These are phyloP conservation scores for Apiospora malaysiana DNA, from an alignment of 2,329 filamentous ascomycete genomes.

Conservation along the genomic window DNA sequence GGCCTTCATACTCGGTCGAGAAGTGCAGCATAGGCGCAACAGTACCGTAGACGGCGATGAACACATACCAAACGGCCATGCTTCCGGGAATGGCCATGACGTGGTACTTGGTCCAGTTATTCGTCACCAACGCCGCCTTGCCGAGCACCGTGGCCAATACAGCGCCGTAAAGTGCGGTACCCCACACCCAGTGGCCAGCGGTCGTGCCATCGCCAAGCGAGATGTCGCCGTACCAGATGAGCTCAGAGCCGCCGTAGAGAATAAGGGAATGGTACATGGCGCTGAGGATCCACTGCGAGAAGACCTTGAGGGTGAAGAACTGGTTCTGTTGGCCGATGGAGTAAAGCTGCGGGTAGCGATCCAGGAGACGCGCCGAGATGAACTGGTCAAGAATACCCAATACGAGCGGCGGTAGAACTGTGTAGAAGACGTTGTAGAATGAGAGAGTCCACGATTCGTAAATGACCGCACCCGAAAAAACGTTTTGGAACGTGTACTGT, in stretches of 20 bases:
- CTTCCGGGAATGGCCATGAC: conserved; percentile 94
- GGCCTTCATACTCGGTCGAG: conserved; percentile 83
- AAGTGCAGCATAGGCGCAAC: conserved; percentile 84
- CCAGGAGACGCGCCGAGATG: conserved; percentile 89
- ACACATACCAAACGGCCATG: conserved; percentile 88
- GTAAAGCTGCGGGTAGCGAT: conserved; percentile 96
- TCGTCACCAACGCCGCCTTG: conserved; percentile 93
- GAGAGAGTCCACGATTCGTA: conserved; percentile 99
- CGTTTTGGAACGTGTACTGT: conserved; percentile 96
- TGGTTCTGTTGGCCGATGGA: conserved; percentile 88
- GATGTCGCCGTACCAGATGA: conserved; percentile 83
- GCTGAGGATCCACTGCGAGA: conserved; percentile 90
- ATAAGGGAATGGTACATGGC: conserved; percentile 95
- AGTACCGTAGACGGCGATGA: conserved; percentile 85
- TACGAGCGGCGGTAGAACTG: conserved; percentile 88
- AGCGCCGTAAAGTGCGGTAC: conserved; percentile 90
- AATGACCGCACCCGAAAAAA: conserved; percentile 96
- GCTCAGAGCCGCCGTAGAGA: conserved; percentile 83
- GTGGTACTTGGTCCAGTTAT: conserved; percentile 99
- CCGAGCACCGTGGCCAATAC: conserved; percentile 92
- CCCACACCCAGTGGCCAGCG: conserved; percentile 98
- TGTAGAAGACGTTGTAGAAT: conserved; percentile 99
- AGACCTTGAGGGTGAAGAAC: conserved; percentile 93
- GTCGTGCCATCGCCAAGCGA: conserved; percentile 79
- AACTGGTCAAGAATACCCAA: conserved; percentile 98